Evolutionary conservation across 352 stramenopile genomes (phyloP).

Genomic region (Albugo laibachii): DNA sequence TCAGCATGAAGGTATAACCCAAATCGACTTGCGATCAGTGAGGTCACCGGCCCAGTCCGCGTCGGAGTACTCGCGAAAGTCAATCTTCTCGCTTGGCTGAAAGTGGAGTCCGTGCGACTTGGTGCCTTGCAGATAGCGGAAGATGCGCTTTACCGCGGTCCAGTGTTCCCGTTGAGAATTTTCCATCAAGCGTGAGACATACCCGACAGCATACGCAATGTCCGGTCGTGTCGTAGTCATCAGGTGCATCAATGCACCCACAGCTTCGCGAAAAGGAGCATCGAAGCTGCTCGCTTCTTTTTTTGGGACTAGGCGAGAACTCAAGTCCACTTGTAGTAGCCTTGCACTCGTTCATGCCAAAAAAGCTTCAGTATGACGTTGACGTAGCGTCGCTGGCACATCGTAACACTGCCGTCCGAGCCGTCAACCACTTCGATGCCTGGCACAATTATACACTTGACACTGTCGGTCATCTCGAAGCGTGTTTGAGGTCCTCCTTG

Average conservation of each 20-base stretch:
- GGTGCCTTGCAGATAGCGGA: slow-evolving; percentile 1
- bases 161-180: background rate
- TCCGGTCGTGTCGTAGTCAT: background rate
- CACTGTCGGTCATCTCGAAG: too few relatives aligned
- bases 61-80: slow-evolving; percentile 2
- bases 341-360: slow-evolving; percentile 10
- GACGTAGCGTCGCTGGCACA: too few relatives aligned
- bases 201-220: slow-evolving; percentile 2
- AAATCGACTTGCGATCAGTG: slow-evolving; percentile 7
- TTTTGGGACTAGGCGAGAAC: slow-evolving; percentile 1
- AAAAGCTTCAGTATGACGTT: too few relatives aligned
- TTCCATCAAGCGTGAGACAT: background rate
- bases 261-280: slow-evolving; percentile 1
- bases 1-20: slow-evolving; percentile 3
- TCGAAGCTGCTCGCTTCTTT: background rate
- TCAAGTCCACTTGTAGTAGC: slow-evolving; percentile 2
- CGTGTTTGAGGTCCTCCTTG: too few relatives aligned
- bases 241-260: slow-evolving; percentile 5
- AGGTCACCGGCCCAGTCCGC: slow-evolving; percentile 9
- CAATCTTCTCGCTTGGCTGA: background rate
- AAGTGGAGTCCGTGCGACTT: background rate
- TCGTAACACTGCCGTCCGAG: too few relatives aligned
- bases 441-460: too few relatives aligned
- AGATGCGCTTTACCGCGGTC: slow-evolving; percentile 4
- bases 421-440: too few relatives aligned